phyloP scores from a whole-genome alignment of 805 yeast species.

The Candida xyloterini region DNA sequence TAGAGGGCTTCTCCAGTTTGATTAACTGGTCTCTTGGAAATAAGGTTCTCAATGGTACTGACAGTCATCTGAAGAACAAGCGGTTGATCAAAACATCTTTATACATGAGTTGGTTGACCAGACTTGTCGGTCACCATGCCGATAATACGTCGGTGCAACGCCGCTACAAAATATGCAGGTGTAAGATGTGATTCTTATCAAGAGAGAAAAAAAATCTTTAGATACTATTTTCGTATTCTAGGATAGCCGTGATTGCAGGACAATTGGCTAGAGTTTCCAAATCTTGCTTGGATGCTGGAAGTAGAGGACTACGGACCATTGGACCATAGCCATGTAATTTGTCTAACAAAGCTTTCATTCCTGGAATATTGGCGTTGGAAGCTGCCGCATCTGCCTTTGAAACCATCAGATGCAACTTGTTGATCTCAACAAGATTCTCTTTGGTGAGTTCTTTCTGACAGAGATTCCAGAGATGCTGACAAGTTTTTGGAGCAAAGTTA shows the following conservation, averaged over 20 bases:
- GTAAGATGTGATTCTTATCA: not conserved
- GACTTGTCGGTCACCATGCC: not conserved
- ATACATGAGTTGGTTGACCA: not conserved
- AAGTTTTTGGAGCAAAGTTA: conserved; percentile 20
- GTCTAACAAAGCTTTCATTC: conserved; percentile 15
- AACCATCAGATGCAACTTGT: conserved; percentile 11
- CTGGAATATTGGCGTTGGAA: conserved; percentile 18
- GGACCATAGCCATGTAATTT: conserved; percentile 9
- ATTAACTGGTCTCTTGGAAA: conserved; percentile 11
- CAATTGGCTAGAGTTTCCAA: not conserved
- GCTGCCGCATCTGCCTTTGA: conserved; percentile 18
- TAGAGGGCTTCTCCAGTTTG: conserved; percentile 13
- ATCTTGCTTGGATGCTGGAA: conserved; percentile 4
- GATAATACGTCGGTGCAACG: not conserved
- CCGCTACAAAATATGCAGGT: not conserved
- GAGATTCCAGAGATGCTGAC: conserved; percentile 14
- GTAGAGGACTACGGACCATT: conserved; percentile 15
- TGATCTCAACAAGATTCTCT: conserved; percentile 8
- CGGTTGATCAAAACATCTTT: not conserved
- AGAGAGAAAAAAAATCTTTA: not conserved
- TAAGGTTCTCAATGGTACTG: conserved; percentile 4
- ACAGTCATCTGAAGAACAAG: conserved; percentile 2
- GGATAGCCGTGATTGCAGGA: conserved; percentile 9
- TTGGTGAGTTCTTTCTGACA: conserved; percentile 7
- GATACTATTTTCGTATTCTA: conserved; percentile 10